Evolutionary conservation across 73 alveolate genomes (phyloP).

Genomic region (Blepharisma stoltei): DNA sequence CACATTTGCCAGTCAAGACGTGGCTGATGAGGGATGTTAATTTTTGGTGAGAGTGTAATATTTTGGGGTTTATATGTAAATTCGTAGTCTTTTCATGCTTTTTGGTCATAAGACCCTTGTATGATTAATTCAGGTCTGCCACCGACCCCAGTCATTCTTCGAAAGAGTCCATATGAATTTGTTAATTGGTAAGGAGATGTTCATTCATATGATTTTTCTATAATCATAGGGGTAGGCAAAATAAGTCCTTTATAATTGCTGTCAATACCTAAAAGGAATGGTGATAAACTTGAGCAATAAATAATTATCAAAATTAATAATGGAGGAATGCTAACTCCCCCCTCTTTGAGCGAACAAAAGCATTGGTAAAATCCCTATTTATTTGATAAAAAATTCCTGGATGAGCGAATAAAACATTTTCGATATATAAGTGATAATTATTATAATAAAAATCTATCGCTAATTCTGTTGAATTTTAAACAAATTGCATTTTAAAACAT

Average conservation of each 20-base stretch:
- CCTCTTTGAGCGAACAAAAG: too few relatives aligned
- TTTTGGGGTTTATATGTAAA: constrained; percentile 71
- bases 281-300: constrained; percentile 25
- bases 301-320: not conserved
- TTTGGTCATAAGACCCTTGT: constrained; percentile 62
- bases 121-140: constrained; percentile 83
- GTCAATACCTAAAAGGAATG: constrained; percentile 56
- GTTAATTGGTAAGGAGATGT: constrained; percentile 42
- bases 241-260: constrained; percentile 20
- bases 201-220: not conserved
- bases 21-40: constrained; percentile 80
- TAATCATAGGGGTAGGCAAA: constrained; percentile 13
- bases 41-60: constrained; percentile 33
- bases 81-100: constrained; percentile 60
- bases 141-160: constrained; percentile 85
- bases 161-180: constrained; percentile 72
- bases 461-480: too few relatives aligned
- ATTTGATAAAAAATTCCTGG: too few relatives aligned
- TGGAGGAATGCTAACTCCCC: not conserved
- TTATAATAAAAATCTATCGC: too few relatives aligned
- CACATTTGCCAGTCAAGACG: constrained; percentile 87
- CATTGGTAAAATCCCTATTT: too few relatives aligned
- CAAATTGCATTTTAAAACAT: too few relatives aligned
- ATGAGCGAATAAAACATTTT: too few relatives aligned
- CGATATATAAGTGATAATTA: too few relatives aligned